Conservation (phyloP, 352 stramenopile species). For the Blastocystis sp. region DNA sequence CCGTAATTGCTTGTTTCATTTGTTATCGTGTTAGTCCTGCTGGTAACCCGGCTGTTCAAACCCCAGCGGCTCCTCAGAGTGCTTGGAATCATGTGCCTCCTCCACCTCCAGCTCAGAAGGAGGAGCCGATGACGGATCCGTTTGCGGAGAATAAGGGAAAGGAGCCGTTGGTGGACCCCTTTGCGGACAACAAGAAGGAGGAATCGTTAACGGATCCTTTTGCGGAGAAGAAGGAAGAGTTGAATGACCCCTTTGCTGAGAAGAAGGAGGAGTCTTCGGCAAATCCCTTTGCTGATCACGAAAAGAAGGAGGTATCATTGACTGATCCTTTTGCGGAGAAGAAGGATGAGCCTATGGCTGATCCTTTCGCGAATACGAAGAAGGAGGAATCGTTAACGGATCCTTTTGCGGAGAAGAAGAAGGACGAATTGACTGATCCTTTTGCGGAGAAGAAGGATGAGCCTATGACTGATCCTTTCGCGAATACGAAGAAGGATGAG, state of each 20-base stretch:
- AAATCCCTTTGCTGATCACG: slow-evolving; percentile 8
- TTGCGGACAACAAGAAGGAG: background rate
- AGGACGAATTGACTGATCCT: background rate
- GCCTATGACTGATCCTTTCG: background rate
- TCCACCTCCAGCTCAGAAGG: no score
- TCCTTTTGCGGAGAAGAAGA: background rate
- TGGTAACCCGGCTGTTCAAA: no score
- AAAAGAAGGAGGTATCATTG: background rate
- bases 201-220: background rate
- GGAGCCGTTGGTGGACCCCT: background rate
- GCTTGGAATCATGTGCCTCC: no score
- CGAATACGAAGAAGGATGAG: background rate
- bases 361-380: background rate
- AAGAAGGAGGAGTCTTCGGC: background rate
- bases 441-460: slow-evolving; percentile 11
- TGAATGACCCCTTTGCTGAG: slow-evolving; percentile 22
- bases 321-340: background rate
- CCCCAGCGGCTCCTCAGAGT: no score
- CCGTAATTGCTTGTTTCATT: no score
- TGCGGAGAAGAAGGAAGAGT: background rate
- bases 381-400: background rate
- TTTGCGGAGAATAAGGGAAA: background rate
- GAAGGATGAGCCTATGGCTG: background rate
- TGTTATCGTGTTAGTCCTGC: no score
- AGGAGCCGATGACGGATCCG: background rate